Evolutionary conservation across 1,139 yeast species (phyloP).

Genomic region (Taphrina sp.): DNA sequence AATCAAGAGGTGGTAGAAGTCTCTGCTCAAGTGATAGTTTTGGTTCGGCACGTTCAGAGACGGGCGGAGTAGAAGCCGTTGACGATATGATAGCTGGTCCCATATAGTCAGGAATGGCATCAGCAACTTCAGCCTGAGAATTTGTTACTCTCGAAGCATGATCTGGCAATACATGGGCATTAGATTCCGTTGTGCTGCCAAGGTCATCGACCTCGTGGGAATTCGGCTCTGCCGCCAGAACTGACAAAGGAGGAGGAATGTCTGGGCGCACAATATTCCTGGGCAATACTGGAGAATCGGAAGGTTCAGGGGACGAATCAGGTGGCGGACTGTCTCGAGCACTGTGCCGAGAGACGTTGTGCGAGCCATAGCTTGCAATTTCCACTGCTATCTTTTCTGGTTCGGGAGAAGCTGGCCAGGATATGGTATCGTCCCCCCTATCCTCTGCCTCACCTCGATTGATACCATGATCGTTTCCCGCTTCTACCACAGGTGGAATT

Average conservation of each 20-base stretch:
- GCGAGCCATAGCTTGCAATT: neutral
- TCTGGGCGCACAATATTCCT: neutral
- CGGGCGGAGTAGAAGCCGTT: neutral
- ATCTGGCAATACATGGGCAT: too few species aligned
- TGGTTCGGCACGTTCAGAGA: too few species aligned
- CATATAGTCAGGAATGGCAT: too few species aligned
- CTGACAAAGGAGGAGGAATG: too few species aligned
- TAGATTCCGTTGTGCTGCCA: too few species aligned
- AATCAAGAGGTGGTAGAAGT: too few species aligned
- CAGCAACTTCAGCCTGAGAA: too few species aligned
- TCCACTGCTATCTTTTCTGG: neutral
- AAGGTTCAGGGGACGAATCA: slow-evolving; percentile 3
- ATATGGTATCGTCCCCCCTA: slow-evolving; percentile 1
- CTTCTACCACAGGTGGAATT: neutral
- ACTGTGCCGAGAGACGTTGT: neutral
- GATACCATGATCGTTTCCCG: neutral
- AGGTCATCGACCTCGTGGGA: too few species aligned
- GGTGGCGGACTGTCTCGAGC: slow-evolving; percentile 10
- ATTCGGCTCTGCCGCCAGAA: too few species aligned
- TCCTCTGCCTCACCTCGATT: neutral
- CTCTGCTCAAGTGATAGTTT: too few species aligned
- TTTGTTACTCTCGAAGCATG: too few species aligned
- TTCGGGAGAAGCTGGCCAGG: slow-evolving; percentile 14
- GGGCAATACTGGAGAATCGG: neutral
- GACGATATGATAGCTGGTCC: neutral